phyloP scores from a whole-genome alignment of 2,329 filamentous ascomycete species.

The Epichloe elymi region DNA sequence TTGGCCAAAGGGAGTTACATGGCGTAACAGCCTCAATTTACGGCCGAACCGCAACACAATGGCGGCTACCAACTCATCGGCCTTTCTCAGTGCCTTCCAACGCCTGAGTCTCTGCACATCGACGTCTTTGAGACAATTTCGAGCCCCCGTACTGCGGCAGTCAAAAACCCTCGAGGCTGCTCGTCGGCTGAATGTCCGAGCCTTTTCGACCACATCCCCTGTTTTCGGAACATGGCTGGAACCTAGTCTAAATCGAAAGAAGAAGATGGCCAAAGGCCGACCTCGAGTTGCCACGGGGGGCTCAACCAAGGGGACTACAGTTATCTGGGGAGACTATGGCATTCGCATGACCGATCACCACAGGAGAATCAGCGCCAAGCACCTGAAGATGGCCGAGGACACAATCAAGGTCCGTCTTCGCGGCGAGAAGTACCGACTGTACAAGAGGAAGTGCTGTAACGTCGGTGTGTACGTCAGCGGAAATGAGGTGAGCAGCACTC shows the following conservation, averaged over 20 bases:
- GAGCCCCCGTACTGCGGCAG: conserved; percentile 17
- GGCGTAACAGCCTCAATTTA: conserved; percentile 5
- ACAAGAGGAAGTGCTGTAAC: conserved; percentile 82
- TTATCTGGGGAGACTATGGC: conserved; percentile 93
- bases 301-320: conserved; percentile 81
- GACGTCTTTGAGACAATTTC: conserved; percentile 26
- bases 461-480: conserved; percentile 92
- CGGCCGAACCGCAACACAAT: conserved; percentile 24
- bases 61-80: conserved; percentile 30
- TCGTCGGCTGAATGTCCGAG: conserved; percentile 35
- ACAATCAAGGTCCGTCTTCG: conserved; percentile 80
- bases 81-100: conserved; percentile 37
- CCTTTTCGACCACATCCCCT: conserved; percentile 58
- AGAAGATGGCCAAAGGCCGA: conserved; percentile 83
- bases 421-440: conserved; percentile 84
- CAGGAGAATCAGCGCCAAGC: conserved; percentile 72
- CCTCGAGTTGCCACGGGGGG: conserved; percentile 88
- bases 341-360: conserved; percentile 89
- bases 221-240: conserved; percentile 64
- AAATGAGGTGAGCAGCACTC: conserved; percentile 53
- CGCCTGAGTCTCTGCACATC: conserved; percentile 32
- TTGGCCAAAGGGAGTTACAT: background rate
- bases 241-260: conserved; percentile 61
- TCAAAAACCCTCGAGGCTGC: conserved; percentile 17
- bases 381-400: conserved; percentile 83